These are phyloP conservation scores for Arctostaphylos glauca DNA, from an alignment of 148 eudicot species.

Conservation along the genomic window DNA sequence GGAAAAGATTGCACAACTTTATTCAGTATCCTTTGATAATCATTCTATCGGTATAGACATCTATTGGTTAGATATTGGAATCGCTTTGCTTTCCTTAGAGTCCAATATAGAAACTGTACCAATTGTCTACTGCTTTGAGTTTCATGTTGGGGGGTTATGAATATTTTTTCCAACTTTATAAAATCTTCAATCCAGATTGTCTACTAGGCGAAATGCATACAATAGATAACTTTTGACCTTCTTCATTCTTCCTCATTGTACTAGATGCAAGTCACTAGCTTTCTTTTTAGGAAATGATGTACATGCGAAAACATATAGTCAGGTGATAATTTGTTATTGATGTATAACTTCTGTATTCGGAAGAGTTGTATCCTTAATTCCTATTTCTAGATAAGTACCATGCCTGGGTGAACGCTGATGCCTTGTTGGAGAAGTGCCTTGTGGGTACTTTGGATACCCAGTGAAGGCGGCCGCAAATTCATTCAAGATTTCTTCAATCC, in stretches of 20 bases:
- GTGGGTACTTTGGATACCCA: conserved; percentile 68
- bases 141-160: background rate
- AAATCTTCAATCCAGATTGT: background rate
- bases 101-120: background rate
- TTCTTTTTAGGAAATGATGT: background rate
- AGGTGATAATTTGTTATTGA: background rate
- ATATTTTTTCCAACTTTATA: background rate
- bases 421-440: conserved; percentile 84
- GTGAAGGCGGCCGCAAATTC: conserved; percentile 20
- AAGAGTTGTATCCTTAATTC: conserved; percentile 33
- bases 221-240: background rate
- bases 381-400: conserved; percentile 73
- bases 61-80: background rate
- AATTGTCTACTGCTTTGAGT: background rate
- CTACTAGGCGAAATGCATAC: background rate
- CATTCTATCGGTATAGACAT: background rate
- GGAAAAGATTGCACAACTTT: conserved; percentile 90
- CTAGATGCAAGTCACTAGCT: background rate
- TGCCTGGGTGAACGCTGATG: conserved; percentile 97
- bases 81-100: background rate
- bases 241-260: background rate
- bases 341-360: background rate
- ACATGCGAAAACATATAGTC: background rate
- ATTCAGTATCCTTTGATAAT: conserved; percentile 86
- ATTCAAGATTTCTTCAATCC: conserved; percentile 12